These are phyloP conservation scores for Setaria italica DNA, from an alignment of 202 grass and related monocot genomes.

Conservation along the genomic window DNA sequence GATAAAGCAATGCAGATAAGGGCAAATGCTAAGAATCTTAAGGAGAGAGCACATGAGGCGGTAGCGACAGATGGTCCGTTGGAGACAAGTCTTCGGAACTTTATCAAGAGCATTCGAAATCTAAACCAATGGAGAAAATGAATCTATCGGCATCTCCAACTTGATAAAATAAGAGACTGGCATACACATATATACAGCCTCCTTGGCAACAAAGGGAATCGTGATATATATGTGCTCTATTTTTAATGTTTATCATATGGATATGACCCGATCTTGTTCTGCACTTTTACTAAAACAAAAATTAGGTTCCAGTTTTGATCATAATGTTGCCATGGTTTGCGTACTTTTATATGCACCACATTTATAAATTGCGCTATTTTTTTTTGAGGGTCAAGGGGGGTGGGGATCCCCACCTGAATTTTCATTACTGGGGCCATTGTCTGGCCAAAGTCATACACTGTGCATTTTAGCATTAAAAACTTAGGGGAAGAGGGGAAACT, in stretches of 20 bases:
- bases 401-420: no score
- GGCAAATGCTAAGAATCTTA: background rate
- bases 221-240: background rate
- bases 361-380: background rate
- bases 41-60: conserved; percentile 2
- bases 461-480: no score
- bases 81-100: conserved; percentile 14
- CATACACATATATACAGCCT: background rate
- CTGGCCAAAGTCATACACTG: no score
- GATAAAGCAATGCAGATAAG: conserved; percentile 8
- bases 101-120: conserved; percentile 17
- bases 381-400: no score
- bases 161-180: background rate
- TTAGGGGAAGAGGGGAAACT: no score
- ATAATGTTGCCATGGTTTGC: background rate
- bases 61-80: background rate
- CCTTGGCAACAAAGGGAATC: background rate
- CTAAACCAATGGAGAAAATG: background rate
- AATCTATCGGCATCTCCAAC: background rate
- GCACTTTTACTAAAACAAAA: background rate
- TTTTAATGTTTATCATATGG: background rate
- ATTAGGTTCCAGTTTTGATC: background rate
- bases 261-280: background rate
- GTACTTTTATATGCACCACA: background rate
- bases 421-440: no score